Percentiles rank a stretch among this genome's conserved stretches.
phyloP scores from a whole-genome alignment of 2,329 filamentous ascomycete genomes.

The Colletotrichum nymphaeae region DNA sequence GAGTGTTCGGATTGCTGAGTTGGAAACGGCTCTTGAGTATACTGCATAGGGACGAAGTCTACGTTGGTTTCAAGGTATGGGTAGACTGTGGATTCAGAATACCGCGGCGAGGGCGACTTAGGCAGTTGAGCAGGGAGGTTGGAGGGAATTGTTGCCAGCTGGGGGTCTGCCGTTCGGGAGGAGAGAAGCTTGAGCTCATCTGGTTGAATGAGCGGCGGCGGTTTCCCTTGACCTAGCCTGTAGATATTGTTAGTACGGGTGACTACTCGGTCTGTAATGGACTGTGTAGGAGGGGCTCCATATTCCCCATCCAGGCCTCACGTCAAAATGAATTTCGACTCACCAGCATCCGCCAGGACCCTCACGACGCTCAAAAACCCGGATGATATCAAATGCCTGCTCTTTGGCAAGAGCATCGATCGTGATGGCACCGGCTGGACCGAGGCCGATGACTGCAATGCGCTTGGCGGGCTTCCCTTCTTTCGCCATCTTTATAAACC shows the following conservation, averaged over 20 bases:
- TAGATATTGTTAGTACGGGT: background rate
- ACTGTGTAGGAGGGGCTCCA: no score
- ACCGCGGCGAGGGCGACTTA: constrained; percentile 59
- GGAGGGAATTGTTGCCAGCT: constrained; percentile 56
- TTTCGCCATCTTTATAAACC: background rate
- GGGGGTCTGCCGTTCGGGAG: constrained; percentile 59
- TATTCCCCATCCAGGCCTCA: no score
- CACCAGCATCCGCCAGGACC: constrained; percentile 71
- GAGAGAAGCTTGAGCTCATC: constrained; percentile 59
- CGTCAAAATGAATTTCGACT: constrained; percentile 31
- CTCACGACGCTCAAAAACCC: constrained; percentile 72
- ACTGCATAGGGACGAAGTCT: constrained; percentile 68
- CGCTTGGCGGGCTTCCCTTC: constrained; percentile 40
- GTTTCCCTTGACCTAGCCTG: constrained; percentile 55
- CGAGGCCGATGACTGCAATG: constrained; percentile 71
- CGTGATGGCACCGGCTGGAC: constrained; percentile 69
- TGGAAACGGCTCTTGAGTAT: constrained; percentile 66
- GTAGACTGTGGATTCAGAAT: constrained; percentile 69
- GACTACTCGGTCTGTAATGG: no score
- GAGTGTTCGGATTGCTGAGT: constrained; percentile 43
- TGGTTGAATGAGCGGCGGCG: constrained; percentile 47
- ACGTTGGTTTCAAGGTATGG: constrained; percentile 74
- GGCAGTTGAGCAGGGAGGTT: constrained; percentile 58
- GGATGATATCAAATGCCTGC: constrained; percentile 66
- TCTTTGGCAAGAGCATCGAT: constrained; percentile 71